phyloP scores from a whole-genome alignment of 2,329 filamentous ascomycete species.

The Xylariaceae sp. region DNA sequence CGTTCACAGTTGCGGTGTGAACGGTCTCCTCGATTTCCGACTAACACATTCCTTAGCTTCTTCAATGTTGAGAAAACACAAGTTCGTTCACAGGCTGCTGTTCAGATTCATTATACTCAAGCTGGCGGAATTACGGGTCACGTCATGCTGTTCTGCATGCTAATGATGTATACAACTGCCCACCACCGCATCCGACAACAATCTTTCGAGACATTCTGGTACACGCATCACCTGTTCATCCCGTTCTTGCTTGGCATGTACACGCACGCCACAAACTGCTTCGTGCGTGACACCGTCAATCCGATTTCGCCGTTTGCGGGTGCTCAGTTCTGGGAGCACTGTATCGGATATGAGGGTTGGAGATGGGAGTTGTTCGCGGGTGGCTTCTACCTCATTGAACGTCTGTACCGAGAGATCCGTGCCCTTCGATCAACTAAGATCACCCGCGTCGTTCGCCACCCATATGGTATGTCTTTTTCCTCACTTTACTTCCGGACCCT shows the following conservation, averaged over 20 bases:
- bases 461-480: constrained; percentile 64
- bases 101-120: constrained; percentile 88
- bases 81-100: constrained; percentile 71
- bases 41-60: constrained; percentile 57
- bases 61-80: constrained; percentile 89
- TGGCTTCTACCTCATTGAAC: constrained; percentile 79
- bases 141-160: constrained; percentile 98
- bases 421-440: constrained; percentile 82
- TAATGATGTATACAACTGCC: constrained; percentile 95
- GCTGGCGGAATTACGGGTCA: constrained; percentile 92
- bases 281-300: constrained; percentile 76
- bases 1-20: constrained; percentile 27
- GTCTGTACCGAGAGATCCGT: constrained; percentile 86
- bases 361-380: constrained; percentile 90
- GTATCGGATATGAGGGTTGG: constrained; percentile 94
- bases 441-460: constrained; percentile 89
- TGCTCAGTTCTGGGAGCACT: constrained; percentile 80
- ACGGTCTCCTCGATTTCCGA: not conserved
- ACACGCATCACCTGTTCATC: constrained; percentile 97
- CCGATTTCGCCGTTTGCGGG: constrained; percentile 82
- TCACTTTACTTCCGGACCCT: not conserved
- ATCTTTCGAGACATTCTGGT: constrained; percentile 98
- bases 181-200: constrained; percentile 93
- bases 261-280: constrained; percentile 93
- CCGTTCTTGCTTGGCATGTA: constrained; percentile 92